Evolutionary conservation across 352 stramenopile genomes (phyloP).

Genomic region (Pythium guiyangense): DNA sequence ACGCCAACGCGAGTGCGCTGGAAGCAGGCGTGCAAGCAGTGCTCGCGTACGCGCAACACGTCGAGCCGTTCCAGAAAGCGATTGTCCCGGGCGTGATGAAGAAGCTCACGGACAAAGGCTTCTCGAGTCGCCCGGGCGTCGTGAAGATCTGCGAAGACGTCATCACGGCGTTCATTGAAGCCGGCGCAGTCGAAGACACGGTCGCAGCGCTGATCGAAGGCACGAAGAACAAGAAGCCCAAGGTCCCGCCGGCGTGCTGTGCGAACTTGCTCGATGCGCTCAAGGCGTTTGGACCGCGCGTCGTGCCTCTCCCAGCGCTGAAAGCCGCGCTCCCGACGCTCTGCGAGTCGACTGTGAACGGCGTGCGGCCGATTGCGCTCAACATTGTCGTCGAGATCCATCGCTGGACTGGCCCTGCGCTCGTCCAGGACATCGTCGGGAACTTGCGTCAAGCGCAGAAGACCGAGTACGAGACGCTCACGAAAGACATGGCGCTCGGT

Average conservation of each 20-base stretch:
- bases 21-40: conserved; percentile 73
- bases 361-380: conserved; percentile 70
- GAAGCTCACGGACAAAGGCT: conserved; percentile 78
- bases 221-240: conserved; percentile 85
- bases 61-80: conserved; percentile 63
- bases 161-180: conserved; percentile 67
- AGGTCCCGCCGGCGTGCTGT: conserved; percentile 74
- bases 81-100: conserved; percentile 72
- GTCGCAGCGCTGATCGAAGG: conserved; percentile 71
- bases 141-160: conserved; percentile 81
- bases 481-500: conserved; percentile 64
- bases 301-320: conserved; percentile 65
- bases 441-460: conserved; percentile 81
- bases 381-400: conserved; percentile 81
- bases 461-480: conserved; percentile 75
- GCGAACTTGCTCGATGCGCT: conserved; percentile 61
- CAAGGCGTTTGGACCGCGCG: conserved; percentile 73
- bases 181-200: conserved; percentile 71
- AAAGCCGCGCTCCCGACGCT: conserved; percentile 63
- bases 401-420: conserved; percentile 65
- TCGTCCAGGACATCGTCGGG: conserved; percentile 75
- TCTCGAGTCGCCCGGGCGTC: conserved; percentile 67
- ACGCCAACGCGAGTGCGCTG: conserved; percentile 77
- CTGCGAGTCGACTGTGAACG: conserved; percentile 80
- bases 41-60: conserved; percentile 59